Evolutionary conservation across 2,329 filamentous ascomycete species (phyloP), one percentile per base, ranked within the genome.

Genomic region (Ustilaginoidea virens): DNA sequence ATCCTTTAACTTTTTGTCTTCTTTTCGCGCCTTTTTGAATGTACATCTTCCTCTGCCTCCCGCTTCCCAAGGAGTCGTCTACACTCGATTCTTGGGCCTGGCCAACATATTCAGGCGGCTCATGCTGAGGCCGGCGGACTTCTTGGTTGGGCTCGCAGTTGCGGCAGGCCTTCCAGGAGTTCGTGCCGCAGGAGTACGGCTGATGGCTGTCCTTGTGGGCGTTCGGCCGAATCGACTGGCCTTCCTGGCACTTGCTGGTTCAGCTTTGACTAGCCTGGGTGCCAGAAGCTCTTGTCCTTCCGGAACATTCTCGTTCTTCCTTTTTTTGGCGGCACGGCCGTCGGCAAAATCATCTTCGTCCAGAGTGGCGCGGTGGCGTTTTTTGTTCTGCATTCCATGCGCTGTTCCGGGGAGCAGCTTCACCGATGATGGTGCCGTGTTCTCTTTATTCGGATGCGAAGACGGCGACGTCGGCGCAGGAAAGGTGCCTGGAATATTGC

Each of bases 331-430:
- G 2, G 62, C 63, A 10, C 66, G 62, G 33, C 62, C 54, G 3
- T 46, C 50, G 3, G 53, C 60, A 35, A 63, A 56, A 19, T 68
- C 63, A 30, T 73, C 69, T 31, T 69, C 66, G 23, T 71, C 68
- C 27, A 60, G 62, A 29, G 52, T 63, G 11, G 63, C 61, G n/a
- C 72, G 61, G 40, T 66, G 61, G 16, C 73, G 66, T 52, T 75
- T 78, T 59, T 78, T 77, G 53, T 70, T 76, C 6, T 58, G 49
- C 52, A 78, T 66, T 12, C 73, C 73, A 39, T 77, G 73, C 4
- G 68, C 60, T 21, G 71, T 60, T 22, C 60, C 60, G n/a, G 49
- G 42, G 28, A 62, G 43, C 45, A 58, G 20, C 25, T 50, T 48
- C 15, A 40, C 40, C 4, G 43, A 39, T 13, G 45, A 38, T 5